Evolutionary conservation across 2,329 filamentous ascomycete genomes (phyloP), one percentile per base, ranked within the genome.

Genomic region (Neocatenulostroma microsporum): DNA sequence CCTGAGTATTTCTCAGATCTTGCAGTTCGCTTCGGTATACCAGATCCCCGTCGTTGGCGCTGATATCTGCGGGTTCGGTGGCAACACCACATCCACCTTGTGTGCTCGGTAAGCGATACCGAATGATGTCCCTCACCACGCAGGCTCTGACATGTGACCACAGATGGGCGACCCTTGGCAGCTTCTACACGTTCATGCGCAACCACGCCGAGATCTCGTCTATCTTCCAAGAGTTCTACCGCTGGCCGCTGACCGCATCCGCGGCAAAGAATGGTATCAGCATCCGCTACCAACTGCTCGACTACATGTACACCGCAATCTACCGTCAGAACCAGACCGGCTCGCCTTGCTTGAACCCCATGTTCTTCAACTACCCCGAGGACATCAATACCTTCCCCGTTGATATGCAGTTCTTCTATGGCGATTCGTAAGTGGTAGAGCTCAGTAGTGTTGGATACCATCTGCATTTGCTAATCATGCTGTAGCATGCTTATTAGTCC

Each of bases 231-330:
- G 82, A 87, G 54, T 82, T 83, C 56, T 89, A 87, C 58, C 71
- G 66, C 28, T 87, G 80, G 78, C 62, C 67, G 0, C 60, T 65
- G 1, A 80, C 83, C 4, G 67, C 80, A 0, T 61, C 69, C 6
- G 78, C 80, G 0, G 81, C 81, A 0, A 72, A 71, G 37, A 78
- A 75, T 39, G 80, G 77, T 13, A 84, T 88, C 49, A 71, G 72
- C 21, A 77, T 79, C 32, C 73, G 84, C 14, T 88, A 87, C 62
- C 70, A 73, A 19, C 67, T 88, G 13, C 67, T 87, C 11, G 82
- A 87, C 51, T 88, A 87, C 62, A 70, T 84, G 40, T 88, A 88
- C 66, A 87, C 82, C 1, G 75, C 77, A 1, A 67, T 85, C 47
- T 66, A 78, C 53, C 61, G 63, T 39, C 73, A 83, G 54, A 72